A percentile compares a stretch with the other conserved stretches of the same genome.
phyloP scores from a whole-genome alignment of 176 grass and related monocot genomes.

The Paspalum vaginatum region DNA sequence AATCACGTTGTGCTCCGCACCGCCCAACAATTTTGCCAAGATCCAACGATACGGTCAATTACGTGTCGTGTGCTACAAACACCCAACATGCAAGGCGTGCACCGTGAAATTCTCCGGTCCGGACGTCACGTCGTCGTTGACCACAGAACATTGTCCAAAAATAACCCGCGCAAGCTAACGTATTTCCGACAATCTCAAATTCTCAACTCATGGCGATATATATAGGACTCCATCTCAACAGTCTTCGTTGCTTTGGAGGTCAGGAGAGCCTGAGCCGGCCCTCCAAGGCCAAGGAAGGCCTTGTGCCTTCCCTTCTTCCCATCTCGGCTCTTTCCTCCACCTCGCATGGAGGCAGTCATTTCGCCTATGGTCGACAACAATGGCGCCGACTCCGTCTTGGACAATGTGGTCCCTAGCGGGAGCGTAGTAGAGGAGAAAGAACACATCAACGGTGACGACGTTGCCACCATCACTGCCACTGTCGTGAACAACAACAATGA shows the following conservation, averaged over 20 bases:
- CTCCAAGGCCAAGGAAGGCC: conserved; percentile 27
- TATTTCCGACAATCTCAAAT: neutral
- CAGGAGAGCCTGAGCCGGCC: conserved; percentile 15
- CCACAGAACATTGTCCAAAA: neutral
- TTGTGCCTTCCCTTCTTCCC: conserved; percentile 6
- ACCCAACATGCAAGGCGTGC: too few species aligned
- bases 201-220: neutral
- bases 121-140: too few species aligned
- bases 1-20: too few species aligned
- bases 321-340: neutral
- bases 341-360: conserved; percentile 19
- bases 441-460: neutral
- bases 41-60: neutral
- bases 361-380: neutral
- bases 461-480: neutral
- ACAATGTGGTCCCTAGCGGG: neutral
- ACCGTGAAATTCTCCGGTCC: neutral
- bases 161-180: neutral
- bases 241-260: neutral
- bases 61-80: neutral
- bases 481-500: neutral
- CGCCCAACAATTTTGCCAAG: too few species aligned
- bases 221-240: neutral
- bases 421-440: neutral
- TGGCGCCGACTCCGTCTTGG: neutral